A percentile compares a stretch with the other conserved stretches of the same genome.
These are phyloP conservation scores for Clavaria fumosa DNA, from an alignment of 768 basidiomycete genomes.

Conservation along the genomic window DNA sequence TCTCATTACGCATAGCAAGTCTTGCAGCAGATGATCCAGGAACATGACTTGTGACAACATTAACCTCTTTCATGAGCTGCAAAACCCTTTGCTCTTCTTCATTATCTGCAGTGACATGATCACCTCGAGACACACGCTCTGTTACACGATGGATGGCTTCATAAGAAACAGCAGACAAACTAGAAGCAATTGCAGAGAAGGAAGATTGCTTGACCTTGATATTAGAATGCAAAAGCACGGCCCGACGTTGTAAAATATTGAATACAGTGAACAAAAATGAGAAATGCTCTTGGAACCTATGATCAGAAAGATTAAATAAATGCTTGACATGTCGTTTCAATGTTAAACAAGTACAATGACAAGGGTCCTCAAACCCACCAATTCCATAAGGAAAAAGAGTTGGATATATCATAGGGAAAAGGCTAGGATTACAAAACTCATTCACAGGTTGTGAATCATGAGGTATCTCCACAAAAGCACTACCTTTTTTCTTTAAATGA, in stretches of 20 bases:
- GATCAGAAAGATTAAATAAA: conserved; percentile 4
- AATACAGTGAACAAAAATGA: conserved; percentile 6
- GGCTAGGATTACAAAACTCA: conserved; percentile 1
- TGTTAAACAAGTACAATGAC: not conserved
- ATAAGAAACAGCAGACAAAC: conserved; percentile 3
- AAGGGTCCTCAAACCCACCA: conserved; percentile 9
- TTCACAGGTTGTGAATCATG: conserved; percentile 20
- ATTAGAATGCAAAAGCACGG: not conserved
- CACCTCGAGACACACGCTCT: not conserved
- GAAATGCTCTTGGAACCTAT: conserved; percentile 5
- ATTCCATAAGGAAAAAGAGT: conserved; percentile 10
- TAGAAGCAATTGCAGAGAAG: not conserved
- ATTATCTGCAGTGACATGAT: not conserved
- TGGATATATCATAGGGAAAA: not conserved
- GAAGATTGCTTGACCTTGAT: conserved; percentile 6
- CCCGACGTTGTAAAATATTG: conserved; percentile 6
- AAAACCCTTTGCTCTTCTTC: not conserved
- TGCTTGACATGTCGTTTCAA: conserved; percentile 10
- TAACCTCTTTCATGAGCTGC: not conserved
- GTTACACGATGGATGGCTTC: conserved; percentile 6
- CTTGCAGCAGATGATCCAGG: conserved; percentile 13
- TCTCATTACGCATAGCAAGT: conserved; percentile 5
- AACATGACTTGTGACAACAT: conserved; percentile 8
- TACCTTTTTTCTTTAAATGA: conserved; percentile 18
- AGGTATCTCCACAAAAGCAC: conserved; percentile 16